Percentiles rank a stretch among this genome's conserved stretches.
Evolutionary conservation across 306 rosid genomes (phyloP).

Genomic region (Cyclanthera cordifolia): DNA sequence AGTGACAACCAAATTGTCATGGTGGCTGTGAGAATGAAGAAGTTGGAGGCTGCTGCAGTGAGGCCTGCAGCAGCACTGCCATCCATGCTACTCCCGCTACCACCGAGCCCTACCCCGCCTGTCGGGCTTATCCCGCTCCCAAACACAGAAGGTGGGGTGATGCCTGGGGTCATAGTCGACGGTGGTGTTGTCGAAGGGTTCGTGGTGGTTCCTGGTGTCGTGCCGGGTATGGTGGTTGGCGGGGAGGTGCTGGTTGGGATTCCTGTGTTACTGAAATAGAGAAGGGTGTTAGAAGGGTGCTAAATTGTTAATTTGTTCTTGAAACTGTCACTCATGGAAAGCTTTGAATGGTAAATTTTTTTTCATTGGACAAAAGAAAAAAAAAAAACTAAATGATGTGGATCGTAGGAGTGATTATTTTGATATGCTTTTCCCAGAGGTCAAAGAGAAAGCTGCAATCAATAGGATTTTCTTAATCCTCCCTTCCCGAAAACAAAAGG

Average conservation of each 20-base stretch:
- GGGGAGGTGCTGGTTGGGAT: constrained; percentile 22
- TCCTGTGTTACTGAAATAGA: constrained; percentile 47
- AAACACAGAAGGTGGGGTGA: constrained; percentile 32
- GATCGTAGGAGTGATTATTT: too few relatives aligned
- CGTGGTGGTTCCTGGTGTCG: constrained; percentile 12
- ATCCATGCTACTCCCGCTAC: constrained; percentile 25
- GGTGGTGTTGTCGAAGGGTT: constrained; percentile 17
- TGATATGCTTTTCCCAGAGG: too few relatives aligned
- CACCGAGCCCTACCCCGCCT: constrained; percentile 50
- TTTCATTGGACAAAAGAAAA: not conserved
- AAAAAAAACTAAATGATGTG: not conserved
- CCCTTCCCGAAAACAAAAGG: too few relatives aligned
- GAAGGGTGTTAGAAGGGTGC: not conserved
- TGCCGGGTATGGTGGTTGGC: constrained; percentile 9
- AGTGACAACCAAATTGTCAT: constrained; percentile 23
- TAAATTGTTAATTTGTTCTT: not conserved
- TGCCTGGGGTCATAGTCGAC: constrained; percentile 13
- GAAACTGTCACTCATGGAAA: not conserved
- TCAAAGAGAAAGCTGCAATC: too few relatives aligned
- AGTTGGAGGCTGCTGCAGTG: constrained; percentile 8
- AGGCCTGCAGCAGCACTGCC: constrained; percentile 20
- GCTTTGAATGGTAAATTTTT: not conserved
- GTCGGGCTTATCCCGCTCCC: constrained; percentile 63
- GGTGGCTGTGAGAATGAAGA: constrained; percentile 6
- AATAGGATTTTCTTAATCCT: too few relatives aligned